These are phyloP conservation scores for Cucurbita maxima DNA, from an alignment of 306 rosid genomes.

Conservation along the genomic window DNA sequence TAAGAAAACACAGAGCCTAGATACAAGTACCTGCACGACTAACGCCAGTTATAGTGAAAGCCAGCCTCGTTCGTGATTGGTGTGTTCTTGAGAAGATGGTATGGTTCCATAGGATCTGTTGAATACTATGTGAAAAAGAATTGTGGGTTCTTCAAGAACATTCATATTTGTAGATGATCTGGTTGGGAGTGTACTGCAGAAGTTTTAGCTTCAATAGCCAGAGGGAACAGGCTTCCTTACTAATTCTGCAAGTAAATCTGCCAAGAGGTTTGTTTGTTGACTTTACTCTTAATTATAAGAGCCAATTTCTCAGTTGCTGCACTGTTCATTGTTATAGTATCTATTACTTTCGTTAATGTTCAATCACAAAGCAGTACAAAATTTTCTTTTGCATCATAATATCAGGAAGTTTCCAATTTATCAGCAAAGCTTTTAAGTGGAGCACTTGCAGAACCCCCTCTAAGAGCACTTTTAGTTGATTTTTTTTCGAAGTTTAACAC, in stretches of 20 bases:
- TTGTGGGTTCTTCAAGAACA: background rate
- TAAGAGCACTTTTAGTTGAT: background rate
- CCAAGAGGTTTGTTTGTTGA: background rate
- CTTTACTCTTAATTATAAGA: background rate
- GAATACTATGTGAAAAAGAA: background rate
- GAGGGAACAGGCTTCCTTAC: background rate
- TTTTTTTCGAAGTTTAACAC: background rate
- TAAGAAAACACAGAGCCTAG: background rate
- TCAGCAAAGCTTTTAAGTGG: background rate
- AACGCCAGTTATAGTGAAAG: constrained; percentile 1
- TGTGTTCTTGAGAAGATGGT: background rate
- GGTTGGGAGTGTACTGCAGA: background rate
- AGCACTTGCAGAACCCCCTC: background rate
- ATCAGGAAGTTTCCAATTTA: no score
- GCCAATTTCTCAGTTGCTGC: background rate
- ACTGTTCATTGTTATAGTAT: background rate
- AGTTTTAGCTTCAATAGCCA: background rate
- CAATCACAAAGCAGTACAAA: background rate
- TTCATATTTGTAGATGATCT: background rate
- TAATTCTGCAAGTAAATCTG: background rate
- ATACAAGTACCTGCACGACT: background rate
- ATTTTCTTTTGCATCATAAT: no score
- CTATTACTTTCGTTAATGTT: background rate
- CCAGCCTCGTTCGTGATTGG: background rate
- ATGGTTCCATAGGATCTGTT: background rate